Conservation (phyloP, 371 early-diverging fungal genomes). For the Mucor mucedo region DNA sequence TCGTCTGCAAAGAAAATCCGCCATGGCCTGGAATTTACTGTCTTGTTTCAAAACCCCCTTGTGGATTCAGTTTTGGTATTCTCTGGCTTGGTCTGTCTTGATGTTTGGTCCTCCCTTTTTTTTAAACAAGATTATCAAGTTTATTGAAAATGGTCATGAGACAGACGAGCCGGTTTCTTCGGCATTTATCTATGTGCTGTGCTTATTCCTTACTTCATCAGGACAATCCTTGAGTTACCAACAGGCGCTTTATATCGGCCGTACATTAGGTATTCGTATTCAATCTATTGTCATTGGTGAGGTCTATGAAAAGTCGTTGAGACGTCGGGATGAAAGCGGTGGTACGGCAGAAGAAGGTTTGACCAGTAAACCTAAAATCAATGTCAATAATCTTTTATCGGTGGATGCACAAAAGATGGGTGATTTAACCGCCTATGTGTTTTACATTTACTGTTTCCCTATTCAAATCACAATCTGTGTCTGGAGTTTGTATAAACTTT, state of each 20-base stretch:
- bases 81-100: conserved; percentile 54
- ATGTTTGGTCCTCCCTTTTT: conserved; percentile 65
- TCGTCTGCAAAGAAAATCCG: conserved; percentile 15
- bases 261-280: conserved; percentile 58
- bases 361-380: conserved; percentile 26
- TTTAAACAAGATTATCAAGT: conserved; percentile 61
- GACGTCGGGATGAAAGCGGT: conserved; percentile 56
- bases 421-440: conserved; percentile 57
- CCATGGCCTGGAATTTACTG: conserved; percentile 32
- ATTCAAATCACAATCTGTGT: conserved; percentile 64
- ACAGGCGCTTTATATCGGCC: conserved; percentile 62
- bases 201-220: conserved; percentile 58
- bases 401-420: conserved; percentile 65
- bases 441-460: conserved; percentile 65
- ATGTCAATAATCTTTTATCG: conserved; percentile 59
- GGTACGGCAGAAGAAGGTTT: neutral
- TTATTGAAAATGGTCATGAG: conserved; percentile 48
- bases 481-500: conserved; percentile 63
- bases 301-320: conserved; percentile 61
- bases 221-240: conserved; percentile 55
- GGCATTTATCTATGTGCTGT: conserved; percentile 68
- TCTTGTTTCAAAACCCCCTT: conserved; percentile 45
- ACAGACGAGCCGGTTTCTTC: conserved; percentile 32
- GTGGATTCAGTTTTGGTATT: conserved; percentile 45
- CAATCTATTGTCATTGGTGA: conserved; percentile 67